These are phyloP conservation scores for Citrus hindsii DNA, from an alignment of 345 rosid species.

Conservation along the genomic window DNA sequence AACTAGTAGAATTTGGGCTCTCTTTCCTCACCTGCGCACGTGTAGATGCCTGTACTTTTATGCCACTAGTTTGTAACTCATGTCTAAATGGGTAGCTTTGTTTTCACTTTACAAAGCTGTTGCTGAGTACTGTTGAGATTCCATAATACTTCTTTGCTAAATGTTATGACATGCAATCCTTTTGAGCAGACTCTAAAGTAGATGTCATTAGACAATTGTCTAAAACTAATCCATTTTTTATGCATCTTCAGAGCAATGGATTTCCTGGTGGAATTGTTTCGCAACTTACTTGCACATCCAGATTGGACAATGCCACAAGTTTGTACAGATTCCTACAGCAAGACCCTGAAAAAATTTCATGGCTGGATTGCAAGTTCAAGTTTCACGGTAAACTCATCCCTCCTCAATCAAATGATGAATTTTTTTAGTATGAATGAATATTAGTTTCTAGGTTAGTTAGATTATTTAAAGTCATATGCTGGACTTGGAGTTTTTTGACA, in stretches of 20 bases:
- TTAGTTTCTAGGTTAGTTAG: not conserved
- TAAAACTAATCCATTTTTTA: conserved; percentile 3
- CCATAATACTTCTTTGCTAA: not conserved
- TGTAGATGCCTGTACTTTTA: not conserved
- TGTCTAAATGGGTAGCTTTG: not conserved
- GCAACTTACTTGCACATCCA: conserved; percentile 69
- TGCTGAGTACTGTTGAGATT: not conserved
- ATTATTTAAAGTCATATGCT: not conserved
- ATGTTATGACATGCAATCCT: not conserved
- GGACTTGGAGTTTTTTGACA: not conserved
- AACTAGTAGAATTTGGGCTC: not conserved
- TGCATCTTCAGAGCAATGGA: conserved; percentile 79
- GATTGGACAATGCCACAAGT: conserved; percentile 95
- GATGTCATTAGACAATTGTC: not conserved
- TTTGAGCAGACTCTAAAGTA: not conserved
- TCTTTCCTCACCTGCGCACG: not conserved
- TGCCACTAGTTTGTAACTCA: not conserved
- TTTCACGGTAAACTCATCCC: conserved; percentile 51
- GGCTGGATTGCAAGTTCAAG: conserved; percentile 97
- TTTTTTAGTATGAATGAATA: not conserved
- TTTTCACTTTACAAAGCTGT: not conserved
- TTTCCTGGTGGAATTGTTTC: conserved; percentile 86
- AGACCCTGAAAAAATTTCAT: conserved; percentile 86
- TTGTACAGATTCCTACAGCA: conserved; percentile 75
- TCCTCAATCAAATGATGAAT: not conserved